Base-by-base conservation (phyloP, 2,329 filamentous ascomycete genomes). In the Alternaria triticimaculans region DNA sequence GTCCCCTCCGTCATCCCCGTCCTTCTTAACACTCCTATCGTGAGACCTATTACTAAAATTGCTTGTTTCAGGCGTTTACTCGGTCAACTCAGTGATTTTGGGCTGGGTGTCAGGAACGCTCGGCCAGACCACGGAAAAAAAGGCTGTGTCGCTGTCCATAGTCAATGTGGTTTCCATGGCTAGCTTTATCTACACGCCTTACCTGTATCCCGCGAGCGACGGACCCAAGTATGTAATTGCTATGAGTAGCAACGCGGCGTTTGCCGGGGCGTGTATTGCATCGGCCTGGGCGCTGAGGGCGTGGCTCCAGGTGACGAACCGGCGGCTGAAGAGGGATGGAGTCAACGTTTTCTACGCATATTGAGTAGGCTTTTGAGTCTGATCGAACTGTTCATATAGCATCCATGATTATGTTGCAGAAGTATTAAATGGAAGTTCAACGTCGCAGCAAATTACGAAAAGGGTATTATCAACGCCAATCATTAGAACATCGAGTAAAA, bases 71-170 rank as follows among this genome's bases (percentile, higher is more conserved):
- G 76, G 71, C 25, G 72, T 68, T 1, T 79, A 78, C 44, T 75
- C 73, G 7, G 69, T 76, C 23, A 76, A 78, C 63, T 74, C 73
- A 30, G 71, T 79, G 53, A 76, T 78, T 23, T 72, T 83, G 4
- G 76, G 75, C 12, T 83, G 81, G 81, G 75, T 76, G 1, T 77
- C 78, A 10, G 75, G 74, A 3, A 78, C 77, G 1, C 67, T 81
- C 4, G 79, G 78, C 2, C 80, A 82, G 45, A 81, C 81, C 1
- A 70, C 78, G 37, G 80, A 82, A 59, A 83, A 82, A 69, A 80
- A 80, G 46, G 78, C 81, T 14, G 80, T 79, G 7, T 70, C 74
- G 5, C 71, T 82, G 21, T 78, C 80, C 1, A 78, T 82, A 21
- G 79, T 80, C 9, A 83, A 83, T 63, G 77, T 79, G 1, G 68